Conservation (phyloP, 345 rosid species). For the Salix dunnii region DNA sequence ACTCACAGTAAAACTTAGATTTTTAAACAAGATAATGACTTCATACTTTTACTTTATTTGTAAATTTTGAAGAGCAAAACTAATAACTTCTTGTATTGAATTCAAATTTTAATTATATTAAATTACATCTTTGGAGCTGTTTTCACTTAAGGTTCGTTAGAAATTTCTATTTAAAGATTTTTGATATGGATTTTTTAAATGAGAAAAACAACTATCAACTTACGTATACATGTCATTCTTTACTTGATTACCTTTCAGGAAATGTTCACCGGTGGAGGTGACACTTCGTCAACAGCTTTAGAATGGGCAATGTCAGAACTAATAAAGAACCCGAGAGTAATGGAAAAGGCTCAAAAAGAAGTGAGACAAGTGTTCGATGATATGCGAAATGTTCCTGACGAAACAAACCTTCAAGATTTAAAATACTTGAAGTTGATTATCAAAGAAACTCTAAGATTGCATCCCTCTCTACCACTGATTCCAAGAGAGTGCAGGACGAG, state of each 20-base stretch:
- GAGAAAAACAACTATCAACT: too few relatives aligned
- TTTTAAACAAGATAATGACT: too few relatives aligned
- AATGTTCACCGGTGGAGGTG: slow-evolving; percentile 16
- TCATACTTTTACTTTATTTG: too few relatives aligned
- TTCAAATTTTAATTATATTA: too few relatives aligned
- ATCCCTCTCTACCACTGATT: slow-evolving; percentile 8
- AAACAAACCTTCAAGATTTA: background rate
- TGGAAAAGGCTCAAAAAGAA: slow-evolving; percentile 11
- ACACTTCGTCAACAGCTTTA: slow-evolving; percentile 6
- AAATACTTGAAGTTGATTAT: slow-evolving; percentile 7
- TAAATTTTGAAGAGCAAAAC: too few relatives aligned
- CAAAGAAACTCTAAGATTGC: slow-evolving; percentile 17
- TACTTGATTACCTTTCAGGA: background rate
- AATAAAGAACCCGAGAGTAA: slow-evolving; percentile 10
- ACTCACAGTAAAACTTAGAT: too few relatives aligned
- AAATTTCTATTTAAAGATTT: too few relatives aligned
- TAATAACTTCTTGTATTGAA: too few relatives aligned
- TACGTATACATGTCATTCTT: too few relatives aligned
- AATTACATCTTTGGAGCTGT: too few relatives aligned
- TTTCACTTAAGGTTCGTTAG: too few relatives aligned
- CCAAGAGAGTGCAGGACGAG: slow-evolving; percentile 17
- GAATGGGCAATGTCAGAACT: slow-evolving; percentile 19
- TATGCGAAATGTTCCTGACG: background rate
- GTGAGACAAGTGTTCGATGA: slow-evolving; percentile 6
- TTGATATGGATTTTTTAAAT: too few relatives aligned